Evolutionary conservation across 257 asterid species (phyloP).

Genomic region (Hygrophila difformis): DNA sequence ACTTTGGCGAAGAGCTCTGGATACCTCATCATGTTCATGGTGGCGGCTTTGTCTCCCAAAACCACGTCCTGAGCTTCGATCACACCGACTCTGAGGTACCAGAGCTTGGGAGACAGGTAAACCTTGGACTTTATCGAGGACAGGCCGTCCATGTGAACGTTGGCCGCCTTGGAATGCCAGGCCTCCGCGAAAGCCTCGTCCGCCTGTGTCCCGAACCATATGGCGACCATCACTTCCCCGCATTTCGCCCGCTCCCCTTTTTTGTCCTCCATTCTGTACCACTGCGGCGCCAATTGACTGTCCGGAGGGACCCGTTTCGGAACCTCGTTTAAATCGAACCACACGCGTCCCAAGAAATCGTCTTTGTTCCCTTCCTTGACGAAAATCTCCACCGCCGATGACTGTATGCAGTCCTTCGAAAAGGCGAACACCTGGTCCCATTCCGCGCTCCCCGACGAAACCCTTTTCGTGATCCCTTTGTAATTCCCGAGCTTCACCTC

Average conservation of each 20-base stretch:
- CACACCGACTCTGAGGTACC: slow-evolving; percentile 72
- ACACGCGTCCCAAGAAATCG: slow-evolving; percentile 68
- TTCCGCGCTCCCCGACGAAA: slow-evolving; percentile 31
- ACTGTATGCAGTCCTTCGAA: slow-evolving; percentile 73
- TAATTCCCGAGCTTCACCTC: slow-evolving; percentile 87
- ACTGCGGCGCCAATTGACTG: slow-evolving; percentile 77
- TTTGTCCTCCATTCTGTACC: slow-evolving; percentile 79
- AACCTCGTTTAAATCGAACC: slow-evolving; percentile 80
- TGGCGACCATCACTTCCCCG: slow-evolving; percentile 65
- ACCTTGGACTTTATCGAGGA: slow-evolving; percentile 77
- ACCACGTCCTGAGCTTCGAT: slow-evolving; percentile 77
- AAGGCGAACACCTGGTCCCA: slow-evolving; percentile 88
- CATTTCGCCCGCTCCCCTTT: slow-evolving; percentile 62
- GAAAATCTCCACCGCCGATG: slow-evolving; percentile 63
- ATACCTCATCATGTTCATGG: slow-evolving; percentile 51
- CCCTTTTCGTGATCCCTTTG: slow-evolving; percentile 62
- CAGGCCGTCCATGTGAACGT: slow-evolving; percentile 56
- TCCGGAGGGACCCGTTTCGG: slow-evolving; percentile 77
- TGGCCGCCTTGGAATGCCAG: slow-evolving; percentile 87
- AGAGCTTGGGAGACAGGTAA: slow-evolving; percentile 73
- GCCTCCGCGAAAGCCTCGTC: slow-evolving; percentile 85
- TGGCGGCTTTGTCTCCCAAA: slow-evolving; percentile 42
- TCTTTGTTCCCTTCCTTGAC: slow-evolving; percentile 59
- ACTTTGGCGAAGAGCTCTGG: slow-evolving; percentile 74
- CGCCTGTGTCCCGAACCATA: slow-evolving; percentile 90